These are phyloP conservation scores for Cenococcum geophilum DNA, from an alignment of 495 filamentous ascomycete species.

Conservation along the genomic window DNA sequence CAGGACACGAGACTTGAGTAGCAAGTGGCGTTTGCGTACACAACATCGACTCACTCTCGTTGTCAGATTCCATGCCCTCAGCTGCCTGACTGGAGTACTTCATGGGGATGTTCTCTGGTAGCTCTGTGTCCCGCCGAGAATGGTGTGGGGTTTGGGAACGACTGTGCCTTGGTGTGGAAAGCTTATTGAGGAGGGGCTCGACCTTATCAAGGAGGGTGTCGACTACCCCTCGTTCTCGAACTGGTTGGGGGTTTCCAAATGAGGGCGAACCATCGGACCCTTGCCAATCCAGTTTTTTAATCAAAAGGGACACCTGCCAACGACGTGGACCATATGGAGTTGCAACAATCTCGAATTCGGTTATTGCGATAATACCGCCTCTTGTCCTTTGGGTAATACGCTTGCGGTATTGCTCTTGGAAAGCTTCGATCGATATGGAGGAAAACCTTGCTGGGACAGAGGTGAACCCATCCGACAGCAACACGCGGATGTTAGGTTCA, in stretches of 20 bases:
- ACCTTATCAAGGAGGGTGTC: too few species aligned
- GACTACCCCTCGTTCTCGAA: background rate
- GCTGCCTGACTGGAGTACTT: background rate
- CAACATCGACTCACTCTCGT: background rate
- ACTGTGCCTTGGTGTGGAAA: background rate
- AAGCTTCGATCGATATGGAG: background rate
- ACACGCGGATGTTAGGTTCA: background rate
- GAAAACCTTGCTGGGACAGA: slow-evolving; percentile 1
- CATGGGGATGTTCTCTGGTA: background rate
- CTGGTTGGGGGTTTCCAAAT: background rate
- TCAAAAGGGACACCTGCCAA: background rate
- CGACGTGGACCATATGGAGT: background rate
- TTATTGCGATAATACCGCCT: slow-evolving; percentile 1
- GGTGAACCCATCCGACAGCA: background rate
- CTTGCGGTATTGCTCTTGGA: background rate
- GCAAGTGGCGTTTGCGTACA: slow-evolving; percentile 14
- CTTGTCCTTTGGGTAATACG: background rate
- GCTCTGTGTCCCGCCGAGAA: background rate
- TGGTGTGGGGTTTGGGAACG: background rate
- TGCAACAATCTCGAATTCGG: slow-evolving; percentile 1
- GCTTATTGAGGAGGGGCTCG: background rate
- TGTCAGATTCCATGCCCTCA: background rate
- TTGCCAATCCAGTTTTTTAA: background rate
- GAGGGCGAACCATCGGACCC: background rate
- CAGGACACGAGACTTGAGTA: slow-evolving; percentile 10